Base-by-base conservation (phyloP, 139 green algal genomes). In the Closterium sp. region DNA sequence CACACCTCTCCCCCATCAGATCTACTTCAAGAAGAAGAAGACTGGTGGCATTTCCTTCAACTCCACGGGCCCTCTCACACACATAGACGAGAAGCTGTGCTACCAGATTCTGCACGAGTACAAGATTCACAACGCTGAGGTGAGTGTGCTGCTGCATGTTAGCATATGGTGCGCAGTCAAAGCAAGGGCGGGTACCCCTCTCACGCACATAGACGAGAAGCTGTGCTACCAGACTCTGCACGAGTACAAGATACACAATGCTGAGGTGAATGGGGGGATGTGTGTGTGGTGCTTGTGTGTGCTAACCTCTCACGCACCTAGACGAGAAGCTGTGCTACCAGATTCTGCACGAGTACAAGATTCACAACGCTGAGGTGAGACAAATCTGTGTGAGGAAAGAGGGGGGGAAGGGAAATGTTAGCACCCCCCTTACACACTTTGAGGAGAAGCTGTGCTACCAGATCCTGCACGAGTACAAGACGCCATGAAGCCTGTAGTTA, bases 21-120 rank as follows among this genome's bases (percentile, higher is more conserved):
- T 99, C 24, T 98, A 98, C 91, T 98, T 99, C 95, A 98, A 97
- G 90, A 97, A 97, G 93, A 98, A 98, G 93, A 99, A 99, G 94
- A 98, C 97, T 22, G 98, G 98, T 13, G 98, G 98, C 92, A 93
- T 99, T 38, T 96, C 95, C 70, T 96, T 99, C 95, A 99, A 97
- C 94, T 96, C 92, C 45, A 97, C 96, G 7, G 90, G 98, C 13
- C 30, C 87, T 79, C 96, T 99, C 31, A 97, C 32, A 3, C 32
- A 38, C 32, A 38, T 38, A 38, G 32, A 38, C 32, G 97, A 99
- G 70, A 98, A 98, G 85, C 96, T 99, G 94, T 95, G 98, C 4
- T 92, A 96, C 87, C 96, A 98, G 42, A 97, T 99, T 70, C 94
- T 99, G 89, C 95, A 97, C 89, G 97, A 98, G 95, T 99, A 99